These are phyloP conservation scores for Globisporangium echinulatum DNA, from an alignment of 352 stramenopile species.

Conservation along the genomic window DNA sequence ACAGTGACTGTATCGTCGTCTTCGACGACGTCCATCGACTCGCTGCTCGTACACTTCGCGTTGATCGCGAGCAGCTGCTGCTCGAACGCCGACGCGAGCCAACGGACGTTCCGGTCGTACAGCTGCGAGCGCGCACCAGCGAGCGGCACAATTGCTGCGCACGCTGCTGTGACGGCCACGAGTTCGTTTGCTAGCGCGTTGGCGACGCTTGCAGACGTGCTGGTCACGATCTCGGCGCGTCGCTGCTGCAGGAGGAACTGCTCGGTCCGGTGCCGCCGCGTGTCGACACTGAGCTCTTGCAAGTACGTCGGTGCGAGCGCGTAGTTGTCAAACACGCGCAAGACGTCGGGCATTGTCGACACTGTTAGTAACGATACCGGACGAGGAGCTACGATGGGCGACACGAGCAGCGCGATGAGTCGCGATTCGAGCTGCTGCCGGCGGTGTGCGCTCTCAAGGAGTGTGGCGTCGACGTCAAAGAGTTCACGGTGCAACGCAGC, in stretches of 20 bases:
- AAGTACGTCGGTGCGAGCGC: not conserved
- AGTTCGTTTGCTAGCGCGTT: conserved; percentile 5
- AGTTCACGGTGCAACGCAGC: conserved; percentile 13
- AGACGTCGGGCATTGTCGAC: not conserved
- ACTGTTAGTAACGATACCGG: too few relatives aligned
- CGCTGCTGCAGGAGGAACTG: conserved; percentile 7
- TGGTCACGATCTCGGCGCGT: not conserved
- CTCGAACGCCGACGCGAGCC: conserved; percentile 17
- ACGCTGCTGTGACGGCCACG: conserved; percentile 16
- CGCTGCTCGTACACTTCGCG: too few relatives aligned
- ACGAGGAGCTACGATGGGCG: not conserved
- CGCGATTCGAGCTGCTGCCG: conserved; percentile 3
- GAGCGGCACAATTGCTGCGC: conserved; percentile 12
- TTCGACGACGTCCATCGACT: too few relatives aligned
- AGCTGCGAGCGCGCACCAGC: conserved; percentile 15
- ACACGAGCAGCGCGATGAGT: not conserved
- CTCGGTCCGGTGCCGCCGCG: conserved; percentile 6
- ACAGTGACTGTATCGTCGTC: too few relatives aligned
- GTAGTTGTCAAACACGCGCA: conserved; percentile 1
- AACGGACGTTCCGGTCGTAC: conserved; percentile 23
- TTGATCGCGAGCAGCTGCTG: conserved; percentile 5
- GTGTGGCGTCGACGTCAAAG: conserved; percentile 8
- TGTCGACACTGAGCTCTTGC: conserved; percentile 1
- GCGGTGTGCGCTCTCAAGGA: conserved; percentile 6
- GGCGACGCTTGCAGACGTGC: not conserved